Percentiles rank a stretch among this genome's conserved stretches.
Evolutionary conservation across 2,329 filamentous ascomycete species (phyloP).

Genomic region (Chaetomiaceae sp.): DNA sequence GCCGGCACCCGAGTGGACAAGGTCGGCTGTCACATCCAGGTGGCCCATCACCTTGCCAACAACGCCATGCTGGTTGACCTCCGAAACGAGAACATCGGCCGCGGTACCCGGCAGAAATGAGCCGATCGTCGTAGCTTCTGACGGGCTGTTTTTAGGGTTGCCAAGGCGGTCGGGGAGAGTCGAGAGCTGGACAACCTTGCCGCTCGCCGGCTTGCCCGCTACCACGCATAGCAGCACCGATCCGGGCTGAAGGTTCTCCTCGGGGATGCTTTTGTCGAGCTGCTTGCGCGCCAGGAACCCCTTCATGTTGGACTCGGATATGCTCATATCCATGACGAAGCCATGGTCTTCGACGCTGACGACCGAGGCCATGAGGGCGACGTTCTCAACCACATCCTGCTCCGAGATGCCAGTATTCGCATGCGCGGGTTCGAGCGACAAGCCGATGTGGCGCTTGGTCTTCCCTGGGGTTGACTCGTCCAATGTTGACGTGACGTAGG

Average conservation of each 20-base stretch:
- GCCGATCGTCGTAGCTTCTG: constrained; percentile 79
- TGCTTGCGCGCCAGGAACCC: constrained; percentile 87
- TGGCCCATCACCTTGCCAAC: constrained; percentile 88
- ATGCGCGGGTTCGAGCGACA: constrained; percentile 75
- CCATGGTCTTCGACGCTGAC: constrained; percentile 94
- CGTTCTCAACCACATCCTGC: constrained; percentile 69
- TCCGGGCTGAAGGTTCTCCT: constrained; percentile 72
- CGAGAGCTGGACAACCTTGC: constrained; percentile 83
- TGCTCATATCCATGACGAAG: constrained; percentile 84
- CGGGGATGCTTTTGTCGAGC: constrained; percentile 60
- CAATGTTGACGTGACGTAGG: constrained; percentile 73
- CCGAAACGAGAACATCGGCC: constrained; percentile 77
- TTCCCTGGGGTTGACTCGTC: constrained; percentile 58
- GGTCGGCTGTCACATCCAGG: constrained; percentile 83
- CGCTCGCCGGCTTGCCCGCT: constrained; percentile 67
- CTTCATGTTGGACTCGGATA: constrained; percentile 62
- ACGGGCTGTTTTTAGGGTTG: constrained; percentile 61
- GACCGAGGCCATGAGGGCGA: constrained; percentile 81
- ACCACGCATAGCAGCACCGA: constrained; percentile 81
- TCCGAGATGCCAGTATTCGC: constrained; percentile 71
- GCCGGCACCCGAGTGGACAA: constrained; percentile 80
- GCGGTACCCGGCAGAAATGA: constrained; percentile 88
- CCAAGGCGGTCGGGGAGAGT: constrained; percentile 66
- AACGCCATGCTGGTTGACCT: constrained; percentile 70
- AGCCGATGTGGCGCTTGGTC: constrained; percentile 75